Evolutionary conservation across 139 green algal genomes (phyloP).

Genomic region (Chlamydomonas applanata): DNA sequence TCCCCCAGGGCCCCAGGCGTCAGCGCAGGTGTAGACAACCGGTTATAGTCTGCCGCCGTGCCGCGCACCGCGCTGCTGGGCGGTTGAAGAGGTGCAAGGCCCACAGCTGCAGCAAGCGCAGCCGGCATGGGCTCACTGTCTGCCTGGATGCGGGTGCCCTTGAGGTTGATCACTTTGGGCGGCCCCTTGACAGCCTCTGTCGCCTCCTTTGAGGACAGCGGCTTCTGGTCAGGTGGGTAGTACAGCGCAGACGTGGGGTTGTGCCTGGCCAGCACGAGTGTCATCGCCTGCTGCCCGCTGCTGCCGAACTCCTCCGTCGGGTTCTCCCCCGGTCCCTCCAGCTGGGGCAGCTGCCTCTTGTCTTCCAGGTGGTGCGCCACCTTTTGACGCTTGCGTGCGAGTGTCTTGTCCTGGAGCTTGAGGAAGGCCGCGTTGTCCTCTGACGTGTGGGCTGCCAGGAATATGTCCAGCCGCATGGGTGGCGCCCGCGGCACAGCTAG

Average conservation of each 20-base stretch:
- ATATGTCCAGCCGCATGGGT: neutral
- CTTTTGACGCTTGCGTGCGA: constrained; percentile 26
- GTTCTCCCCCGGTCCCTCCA: constrained; percentile 15
- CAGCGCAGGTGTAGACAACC: constrained; percentile 34
- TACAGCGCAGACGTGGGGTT: constrained; percentile 67
- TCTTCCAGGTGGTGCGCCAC: constrained; percentile 53
- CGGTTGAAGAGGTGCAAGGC: neutral
- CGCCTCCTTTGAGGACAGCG: constrained; percentile 52
- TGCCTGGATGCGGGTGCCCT: neutral
- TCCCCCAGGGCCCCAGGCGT: constrained; percentile 25
- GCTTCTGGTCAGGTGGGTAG: constrained; percentile 39
- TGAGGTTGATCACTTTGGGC: neutral
- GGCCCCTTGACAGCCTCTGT: constrained; percentile 30
- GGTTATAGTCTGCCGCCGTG: constrained; percentile 19
- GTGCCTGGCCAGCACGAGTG: constrained; percentile 52
- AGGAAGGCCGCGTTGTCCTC: constrained; percentile 88
- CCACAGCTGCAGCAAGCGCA: neutral
- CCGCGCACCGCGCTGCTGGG: neutral
- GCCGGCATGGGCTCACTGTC: neutral
- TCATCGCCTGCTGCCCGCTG: constrained; percentile 60
- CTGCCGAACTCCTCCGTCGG: constrained; percentile 72
- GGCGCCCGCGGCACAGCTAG: neutral
- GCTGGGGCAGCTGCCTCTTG: constrained; percentile 29
- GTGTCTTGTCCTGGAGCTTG: constrained; percentile 37
- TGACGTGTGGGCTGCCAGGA: constrained; percentile 49